Conservation (phyloP, 2,329 filamentous ascomycete species). For the Aspergillus sp. region DNA sequence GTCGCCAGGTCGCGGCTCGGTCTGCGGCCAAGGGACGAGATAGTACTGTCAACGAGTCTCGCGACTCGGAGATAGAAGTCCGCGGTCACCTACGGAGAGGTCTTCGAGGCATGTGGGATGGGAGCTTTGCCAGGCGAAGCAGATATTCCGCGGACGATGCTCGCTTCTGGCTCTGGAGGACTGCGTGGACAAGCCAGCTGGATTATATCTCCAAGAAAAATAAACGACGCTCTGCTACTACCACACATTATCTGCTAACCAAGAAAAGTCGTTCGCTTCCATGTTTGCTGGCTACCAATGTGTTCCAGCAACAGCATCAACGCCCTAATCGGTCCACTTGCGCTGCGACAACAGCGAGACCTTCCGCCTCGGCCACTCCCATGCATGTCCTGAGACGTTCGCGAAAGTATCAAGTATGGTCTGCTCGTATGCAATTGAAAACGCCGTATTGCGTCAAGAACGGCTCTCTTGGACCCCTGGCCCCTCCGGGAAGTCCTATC, state of each 20-base stretch:
- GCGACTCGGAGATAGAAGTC: no score
- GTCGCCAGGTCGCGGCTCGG: no score
- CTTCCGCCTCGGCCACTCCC: background rate
- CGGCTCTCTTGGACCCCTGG: constrained; percentile 14
- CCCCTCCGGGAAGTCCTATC: constrained; percentile 36
- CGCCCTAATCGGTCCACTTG: background rate
- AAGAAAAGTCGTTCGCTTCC: constrained; percentile 15
- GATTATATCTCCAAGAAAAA: background rate
- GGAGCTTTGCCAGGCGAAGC: background rate
- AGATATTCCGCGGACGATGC: background rate
- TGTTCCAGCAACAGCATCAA: background rate
- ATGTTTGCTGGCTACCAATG: constrained; percentile 8
- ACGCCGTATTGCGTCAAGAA: constrained; percentile 15
- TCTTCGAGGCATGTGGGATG: background rate
- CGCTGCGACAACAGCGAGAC: background rate
- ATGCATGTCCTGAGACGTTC: constrained; percentile 2
- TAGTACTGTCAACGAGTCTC: no score
- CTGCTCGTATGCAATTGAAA: constrained; percentile 35
- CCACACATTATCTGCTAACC: background rate
- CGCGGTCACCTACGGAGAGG: background rate
- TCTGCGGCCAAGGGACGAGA: no score
- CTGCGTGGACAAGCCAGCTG: background rate
- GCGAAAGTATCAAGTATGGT: constrained; percentile 35
- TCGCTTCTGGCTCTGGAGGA: background rate
- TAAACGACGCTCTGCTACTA: background rate